Percentiles rank a stretch among this genome's conserved stretches.
Conservation (phyloP, 495 filamentous ascomycete genomes). For the Tuber melanosporum region DNA sequence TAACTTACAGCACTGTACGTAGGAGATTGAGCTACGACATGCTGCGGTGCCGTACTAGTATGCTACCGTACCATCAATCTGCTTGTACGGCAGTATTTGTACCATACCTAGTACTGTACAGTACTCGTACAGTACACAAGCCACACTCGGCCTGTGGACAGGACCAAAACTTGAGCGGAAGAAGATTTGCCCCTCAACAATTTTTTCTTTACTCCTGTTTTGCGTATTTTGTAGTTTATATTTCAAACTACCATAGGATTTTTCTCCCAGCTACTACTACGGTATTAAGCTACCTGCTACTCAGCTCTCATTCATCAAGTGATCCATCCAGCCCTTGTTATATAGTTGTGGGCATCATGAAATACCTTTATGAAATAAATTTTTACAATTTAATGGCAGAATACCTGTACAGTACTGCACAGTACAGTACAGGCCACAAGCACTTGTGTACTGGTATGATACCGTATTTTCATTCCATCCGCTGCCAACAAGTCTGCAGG, state of each 20-base stretch:
- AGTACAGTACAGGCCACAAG: no score
- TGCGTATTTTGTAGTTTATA: neutral
- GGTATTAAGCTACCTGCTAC: neutral
- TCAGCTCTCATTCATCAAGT: neutral
- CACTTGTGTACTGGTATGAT: neutral
- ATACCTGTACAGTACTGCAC: neutral
- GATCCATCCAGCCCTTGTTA: neutral
- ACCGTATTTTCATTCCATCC: neutral
- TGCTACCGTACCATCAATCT: neutral
- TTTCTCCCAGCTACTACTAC: neutral
- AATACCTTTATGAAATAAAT: neutral
- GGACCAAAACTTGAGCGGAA: neutral
- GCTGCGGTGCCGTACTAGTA: neutral
- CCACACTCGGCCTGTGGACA: no score
- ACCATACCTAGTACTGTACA: no score
- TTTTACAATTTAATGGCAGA: neutral
- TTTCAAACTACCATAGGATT: neutral
- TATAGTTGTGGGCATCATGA: neutral
- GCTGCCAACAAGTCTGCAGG: neutral
- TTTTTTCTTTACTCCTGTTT: neutral
- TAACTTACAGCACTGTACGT: neutral
- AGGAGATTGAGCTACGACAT: neutral
- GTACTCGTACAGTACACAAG: neutral
- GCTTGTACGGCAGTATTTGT: neutral
- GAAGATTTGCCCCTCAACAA: neutral